These are phyloP conservation scores for Penicillium simplicissimum DNA, from an alignment of 495 filamentous ascomycete species.

Conservation along the genomic window DNA sequence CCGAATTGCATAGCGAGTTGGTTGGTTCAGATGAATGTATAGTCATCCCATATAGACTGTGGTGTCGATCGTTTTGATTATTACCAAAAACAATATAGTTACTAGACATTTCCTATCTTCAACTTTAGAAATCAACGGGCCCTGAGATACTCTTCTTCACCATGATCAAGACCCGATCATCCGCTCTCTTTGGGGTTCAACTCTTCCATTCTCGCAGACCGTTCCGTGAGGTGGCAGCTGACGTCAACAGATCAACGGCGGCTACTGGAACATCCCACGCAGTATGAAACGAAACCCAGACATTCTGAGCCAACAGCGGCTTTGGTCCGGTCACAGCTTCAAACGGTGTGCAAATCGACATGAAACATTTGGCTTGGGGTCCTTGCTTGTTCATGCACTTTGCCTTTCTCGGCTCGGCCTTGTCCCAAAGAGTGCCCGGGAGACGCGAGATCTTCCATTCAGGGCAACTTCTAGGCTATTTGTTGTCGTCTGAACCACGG, in stretches of 20 bases:
- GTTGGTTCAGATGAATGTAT: conserved; percentile 19
- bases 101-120: not conserved
- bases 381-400: not conserved
- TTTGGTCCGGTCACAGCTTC: conserved; percentile 11
- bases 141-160: not conserved
- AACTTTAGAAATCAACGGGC: not conserved
- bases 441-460: conserved; percentile 9
- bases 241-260: conserved; percentile 34
- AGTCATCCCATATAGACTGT: not conserved
- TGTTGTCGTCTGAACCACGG: conserved; percentile 6
- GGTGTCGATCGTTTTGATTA: not conserved
- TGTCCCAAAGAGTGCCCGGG: not conserved
- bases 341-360: conserved; percentile 2
- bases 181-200: not conserved
- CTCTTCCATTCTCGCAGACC: not conserved
- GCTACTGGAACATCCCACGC: conserved; percentile 27
- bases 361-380: not conserved
- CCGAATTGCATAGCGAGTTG: conserved; percentile 27
- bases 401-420: not conserved
- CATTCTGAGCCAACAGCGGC: conserved; percentile 18
- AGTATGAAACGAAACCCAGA: conserved; percentile 27
- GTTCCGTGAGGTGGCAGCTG: conserved; percentile 21
- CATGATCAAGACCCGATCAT: not conserved
- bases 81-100: not conserved
- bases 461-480: not conserved